Conservation (phyloP, 306 rosid genomes). For the Erythrophleum fordii region DNA sequence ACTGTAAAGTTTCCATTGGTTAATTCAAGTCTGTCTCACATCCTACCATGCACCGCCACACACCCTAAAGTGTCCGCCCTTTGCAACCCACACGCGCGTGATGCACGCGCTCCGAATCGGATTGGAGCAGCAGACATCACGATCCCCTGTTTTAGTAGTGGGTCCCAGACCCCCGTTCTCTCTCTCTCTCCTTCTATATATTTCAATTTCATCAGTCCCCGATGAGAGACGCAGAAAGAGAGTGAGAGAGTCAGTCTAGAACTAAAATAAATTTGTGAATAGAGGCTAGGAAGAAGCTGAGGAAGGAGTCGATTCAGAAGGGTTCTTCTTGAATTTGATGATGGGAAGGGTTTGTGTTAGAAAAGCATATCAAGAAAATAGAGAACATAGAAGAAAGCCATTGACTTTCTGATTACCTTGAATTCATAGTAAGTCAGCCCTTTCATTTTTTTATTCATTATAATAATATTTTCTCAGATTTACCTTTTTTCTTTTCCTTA, state of each 20-base stretch:
- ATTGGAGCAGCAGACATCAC: conserved; percentile 40
- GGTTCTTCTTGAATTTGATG: neutral
- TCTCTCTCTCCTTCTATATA: neutral
- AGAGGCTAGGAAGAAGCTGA: conserved; percentile 15
- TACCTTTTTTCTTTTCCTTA: neutral
- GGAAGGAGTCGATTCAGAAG: conserved; percentile 3
- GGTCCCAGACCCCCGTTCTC: conserved; percentile 42
- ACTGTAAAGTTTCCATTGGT: neutral
- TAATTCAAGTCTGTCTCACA: neutral
- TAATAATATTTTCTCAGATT: neutral
- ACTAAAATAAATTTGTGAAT: conserved; percentile 21
- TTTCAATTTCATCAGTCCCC: neutral
- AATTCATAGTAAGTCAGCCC: conserved; percentile 47
- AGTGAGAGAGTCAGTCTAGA: neutral
- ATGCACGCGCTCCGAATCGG: conserved; percentile 29
- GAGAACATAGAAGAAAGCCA: conserved; percentile 3
- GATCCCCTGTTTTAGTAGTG: conserved; percentile 41
- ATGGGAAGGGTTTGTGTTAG: neutral
- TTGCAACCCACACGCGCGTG: conserved; percentile 35
- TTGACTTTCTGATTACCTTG: conserved; percentile 39
- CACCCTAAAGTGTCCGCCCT: neutral
- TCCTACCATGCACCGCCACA: neutral
- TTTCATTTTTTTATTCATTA: neutral
- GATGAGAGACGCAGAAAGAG: neutral
- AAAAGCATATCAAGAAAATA: neutral